Conservation (phyloP, 169 alveolate species). For the Plasmodium vivax region DNA sequence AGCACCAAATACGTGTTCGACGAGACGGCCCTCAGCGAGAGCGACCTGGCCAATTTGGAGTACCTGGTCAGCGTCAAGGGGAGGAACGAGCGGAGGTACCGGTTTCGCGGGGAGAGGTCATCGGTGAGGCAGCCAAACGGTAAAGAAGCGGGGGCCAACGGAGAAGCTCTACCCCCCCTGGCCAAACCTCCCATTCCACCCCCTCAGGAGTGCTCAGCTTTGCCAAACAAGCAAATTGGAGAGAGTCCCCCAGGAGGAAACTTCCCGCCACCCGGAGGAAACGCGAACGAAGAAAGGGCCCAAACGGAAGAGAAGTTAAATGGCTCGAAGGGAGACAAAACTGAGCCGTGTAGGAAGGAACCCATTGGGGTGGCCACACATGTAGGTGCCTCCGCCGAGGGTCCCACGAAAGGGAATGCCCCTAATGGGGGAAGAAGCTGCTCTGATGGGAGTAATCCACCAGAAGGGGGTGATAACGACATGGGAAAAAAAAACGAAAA, state of each 20-base stretch:
- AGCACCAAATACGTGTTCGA: neutral
- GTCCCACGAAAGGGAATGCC: neutral
- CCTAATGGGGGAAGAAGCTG: neutral
- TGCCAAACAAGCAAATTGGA: neutral
- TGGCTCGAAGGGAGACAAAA: neutral
- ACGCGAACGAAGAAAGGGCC: neutral
- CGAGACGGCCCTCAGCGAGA: constrained; percentile 17
- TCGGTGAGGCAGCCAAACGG: neutral
- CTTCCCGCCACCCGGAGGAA: neutral
- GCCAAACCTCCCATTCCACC: neutral
- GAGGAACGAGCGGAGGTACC: neutral
- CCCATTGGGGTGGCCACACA: neutral
- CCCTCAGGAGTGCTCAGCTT: neutral
- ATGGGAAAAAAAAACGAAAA: neutral
- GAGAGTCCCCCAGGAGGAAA: neutral
- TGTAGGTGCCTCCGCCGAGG: neutral
- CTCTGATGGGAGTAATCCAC: neutral
- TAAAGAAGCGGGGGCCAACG: neutral
- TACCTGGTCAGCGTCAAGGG: neutral
- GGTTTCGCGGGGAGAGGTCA: too few relatives aligned
- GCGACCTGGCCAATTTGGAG: constrained; percentile 16
- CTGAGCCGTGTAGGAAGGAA: neutral
- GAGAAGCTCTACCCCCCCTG: too few relatives aligned
- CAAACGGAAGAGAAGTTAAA: neutral
- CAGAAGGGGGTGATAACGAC: neutral